Evolutionary conservation across 1,284 basidiomycete genomes (phyloP), one percentile per base, ranked within the genome.

Genomic region (Anthracocystis panici-leucophaei): DNA sequence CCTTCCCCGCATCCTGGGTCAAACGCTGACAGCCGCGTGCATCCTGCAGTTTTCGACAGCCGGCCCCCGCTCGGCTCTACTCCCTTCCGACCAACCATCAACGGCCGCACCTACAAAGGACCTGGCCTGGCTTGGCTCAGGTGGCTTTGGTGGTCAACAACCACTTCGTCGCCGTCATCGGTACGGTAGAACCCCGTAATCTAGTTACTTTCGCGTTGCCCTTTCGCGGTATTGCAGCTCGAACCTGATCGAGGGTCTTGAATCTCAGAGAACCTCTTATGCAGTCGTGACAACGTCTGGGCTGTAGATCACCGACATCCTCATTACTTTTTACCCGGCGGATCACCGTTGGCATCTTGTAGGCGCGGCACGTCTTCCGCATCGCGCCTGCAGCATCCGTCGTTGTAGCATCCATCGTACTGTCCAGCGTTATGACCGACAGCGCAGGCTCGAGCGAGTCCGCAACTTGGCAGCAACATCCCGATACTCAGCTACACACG

Each of bases 1-100:
- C 46, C 62, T 46, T 48, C 63, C 56, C 68, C 48, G 63, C 68
- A 57, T 52, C 48, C 23, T 33, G 33, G 25, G 35, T 33, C 45
- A 29, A 14, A 50, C 48, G 51, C 50, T 52, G 45, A 57, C 42
- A 18, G 45, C 38, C 38, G 25, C 25, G 20, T 42, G 33, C 48
- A 46, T 57, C 48, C 29, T 42, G 57, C 62, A 50, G 45, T 21
- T 51, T 21, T 44, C 56, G 40, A 52, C 61, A 44, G 44, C 31
- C 33, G 42, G n/a, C n/a, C 50, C 35, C 23, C 38, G 21, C 23
- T 27, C 23, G 21, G 20, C 23, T 23, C 46, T 25, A 18, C 25
- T 18, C 18, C 25, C 16, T 20, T 40, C 20, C 55, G 55, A 45
- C 50, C 49, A 38, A 27, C 31, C 44, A 54, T 40, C 23, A 33